Conservation (phyloP, 108 stramenopile genomes). For the Conticribra guillardii region DNA sequence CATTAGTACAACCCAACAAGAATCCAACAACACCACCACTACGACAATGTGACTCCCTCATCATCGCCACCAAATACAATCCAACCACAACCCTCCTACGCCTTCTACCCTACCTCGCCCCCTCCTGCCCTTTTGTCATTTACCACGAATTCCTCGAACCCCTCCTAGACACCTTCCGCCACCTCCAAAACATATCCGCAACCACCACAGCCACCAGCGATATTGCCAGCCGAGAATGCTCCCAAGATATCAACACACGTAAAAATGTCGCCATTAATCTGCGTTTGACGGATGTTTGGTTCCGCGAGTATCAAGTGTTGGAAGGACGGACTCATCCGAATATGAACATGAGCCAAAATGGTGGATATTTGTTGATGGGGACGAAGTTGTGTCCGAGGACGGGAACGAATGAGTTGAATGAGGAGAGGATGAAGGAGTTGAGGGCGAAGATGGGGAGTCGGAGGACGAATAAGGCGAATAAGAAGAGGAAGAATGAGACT, state of each 20-base stretch:
- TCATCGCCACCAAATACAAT: conserved; percentile 77
- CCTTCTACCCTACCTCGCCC: conserved; percentile 75
- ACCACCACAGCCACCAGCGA: conserved; percentile 6
- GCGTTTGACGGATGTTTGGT: conserved; percentile 86
- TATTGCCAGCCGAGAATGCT: neutral
- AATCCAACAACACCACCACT: neutral
- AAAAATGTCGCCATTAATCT: conserved; percentile 80
- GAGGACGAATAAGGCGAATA: conserved; percentile 43
- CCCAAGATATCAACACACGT: conserved; percentile 32
- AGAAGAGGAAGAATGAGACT: conserved; percentile 14
- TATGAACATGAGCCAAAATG: conserved; percentile 92
- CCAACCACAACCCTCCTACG: conserved; percentile 65
- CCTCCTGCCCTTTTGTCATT: conserved; percentile 88
- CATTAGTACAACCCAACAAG: neutral
- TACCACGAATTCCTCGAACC: conserved; percentile 90
- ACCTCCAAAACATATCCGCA: conserved; percentile 60
- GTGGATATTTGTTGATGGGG: conserved; percentile 87
- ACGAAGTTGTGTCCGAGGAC: conserved; percentile 79
- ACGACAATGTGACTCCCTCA: conserved; percentile 72
- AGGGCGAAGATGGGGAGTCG: conserved; percentile 61
- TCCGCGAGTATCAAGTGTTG: conserved; percentile 90
- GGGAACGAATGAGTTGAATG: conserved; percentile 82
- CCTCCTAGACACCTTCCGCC: conserved; percentile 73
- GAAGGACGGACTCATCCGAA: conserved; percentile 88
- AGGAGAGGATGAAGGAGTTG: conserved; percentile 57